Conservation (phyloP, 257 asterid species). For the Fraxinus excelsior region DNA sequence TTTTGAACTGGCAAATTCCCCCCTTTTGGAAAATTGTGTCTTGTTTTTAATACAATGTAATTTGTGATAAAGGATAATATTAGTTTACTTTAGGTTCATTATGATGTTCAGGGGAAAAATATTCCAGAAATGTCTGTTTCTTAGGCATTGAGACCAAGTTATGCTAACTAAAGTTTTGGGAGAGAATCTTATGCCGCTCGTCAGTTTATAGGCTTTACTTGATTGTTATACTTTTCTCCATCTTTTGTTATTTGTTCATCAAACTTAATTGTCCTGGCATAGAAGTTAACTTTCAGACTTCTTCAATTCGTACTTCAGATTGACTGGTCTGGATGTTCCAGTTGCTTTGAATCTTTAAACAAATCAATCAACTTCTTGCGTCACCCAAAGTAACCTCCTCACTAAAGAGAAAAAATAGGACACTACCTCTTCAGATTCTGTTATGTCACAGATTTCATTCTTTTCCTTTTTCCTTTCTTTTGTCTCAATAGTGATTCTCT, state of each 20-base stretch:
- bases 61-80: background rate
- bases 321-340: background rate
- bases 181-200: background rate
- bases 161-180: background rate
- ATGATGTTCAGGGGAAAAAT: no score
- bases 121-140: background rate
- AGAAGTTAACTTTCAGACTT: background rate
- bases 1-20: background rate
- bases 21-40: background rate
- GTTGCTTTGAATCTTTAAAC: background rate
- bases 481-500: background rate
- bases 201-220: background rate
- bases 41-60: background rate
- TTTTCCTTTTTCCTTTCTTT: background rate
- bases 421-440: background rate
- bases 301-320: background rate
- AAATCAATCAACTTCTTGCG: background rate
- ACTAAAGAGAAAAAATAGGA: background rate
- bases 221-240: background rate
- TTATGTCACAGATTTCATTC: background rate
- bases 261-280: background rate
- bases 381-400: background rate
- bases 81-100: no score
- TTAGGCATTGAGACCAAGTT: background rate
- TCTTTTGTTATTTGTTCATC: background rate